phyloP scores from a whole-genome alignment of 139 green algal genomes.

The Chlorella sp. region DNA sequence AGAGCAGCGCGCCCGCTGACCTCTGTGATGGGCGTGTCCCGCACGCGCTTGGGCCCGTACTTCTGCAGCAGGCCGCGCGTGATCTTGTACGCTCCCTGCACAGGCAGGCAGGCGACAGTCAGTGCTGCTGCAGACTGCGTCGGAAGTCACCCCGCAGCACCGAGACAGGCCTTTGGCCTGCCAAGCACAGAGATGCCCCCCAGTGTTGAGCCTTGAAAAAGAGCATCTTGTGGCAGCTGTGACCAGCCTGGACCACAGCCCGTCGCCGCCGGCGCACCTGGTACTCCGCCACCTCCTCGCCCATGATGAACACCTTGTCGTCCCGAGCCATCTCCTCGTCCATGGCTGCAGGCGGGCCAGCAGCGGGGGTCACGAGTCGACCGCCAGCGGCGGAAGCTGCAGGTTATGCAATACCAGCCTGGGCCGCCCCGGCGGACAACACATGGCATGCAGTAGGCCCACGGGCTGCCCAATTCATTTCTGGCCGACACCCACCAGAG shows the following conservation, averaged over 20 bases:
- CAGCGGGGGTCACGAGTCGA: too few relatives aligned
- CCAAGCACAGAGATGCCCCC: too few relatives aligned
- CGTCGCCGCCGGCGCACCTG: too few relatives aligned
- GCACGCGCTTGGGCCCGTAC: constrained; percentile 93
- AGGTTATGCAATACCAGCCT: background rate
- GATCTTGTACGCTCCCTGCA: constrained; percentile 96
- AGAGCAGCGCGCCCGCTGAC: constrained; percentile 39
- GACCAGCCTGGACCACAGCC: too few relatives aligned
- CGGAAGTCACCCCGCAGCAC: too few relatives aligned
- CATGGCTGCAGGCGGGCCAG: constrained; percentile 68
- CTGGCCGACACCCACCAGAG: constrained; percentile 42
- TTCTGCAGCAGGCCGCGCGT: constrained; percentile 95
- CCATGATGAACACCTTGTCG: constrained; percentile 95
- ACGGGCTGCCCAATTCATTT: background rate
- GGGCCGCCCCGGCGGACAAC: too few relatives aligned
- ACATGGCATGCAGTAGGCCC: background rate
- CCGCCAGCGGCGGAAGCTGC: background rate
- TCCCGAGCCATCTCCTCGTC: constrained; percentile 98
- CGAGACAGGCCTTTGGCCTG: too few relatives aligned
- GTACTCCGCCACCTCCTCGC: constrained; percentile 98
- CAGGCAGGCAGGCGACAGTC: too few relatives aligned
- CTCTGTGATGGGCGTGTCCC: constrained; percentile 99
- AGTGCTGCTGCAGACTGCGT: too few relatives aligned
- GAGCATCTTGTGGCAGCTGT: too few relatives aligned
- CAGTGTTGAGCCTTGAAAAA: too few relatives aligned